phyloP scores from a whole-genome alignment of 23 red algal species.

The Gracilaria domingensis region DNA sequence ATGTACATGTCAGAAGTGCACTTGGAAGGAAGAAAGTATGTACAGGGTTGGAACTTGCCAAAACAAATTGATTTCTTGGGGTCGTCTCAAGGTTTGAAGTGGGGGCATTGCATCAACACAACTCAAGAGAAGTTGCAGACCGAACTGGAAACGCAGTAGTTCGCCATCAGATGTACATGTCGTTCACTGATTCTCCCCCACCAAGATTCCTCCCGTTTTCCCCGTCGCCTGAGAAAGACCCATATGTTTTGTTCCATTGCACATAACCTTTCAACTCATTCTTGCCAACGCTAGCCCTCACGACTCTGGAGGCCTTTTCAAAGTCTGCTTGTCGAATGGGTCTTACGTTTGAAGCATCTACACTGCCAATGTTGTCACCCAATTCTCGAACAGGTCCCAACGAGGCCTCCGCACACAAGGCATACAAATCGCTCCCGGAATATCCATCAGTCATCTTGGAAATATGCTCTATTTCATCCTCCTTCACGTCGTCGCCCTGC shows the following conservation, averaged over 20 bases:
- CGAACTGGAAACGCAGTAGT: not conserved
- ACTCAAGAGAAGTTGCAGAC: not conserved
- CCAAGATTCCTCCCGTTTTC: not conserved
- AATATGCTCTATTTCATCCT: slow-evolving; percentile 56
- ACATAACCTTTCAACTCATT: slow-evolving; percentile 82
- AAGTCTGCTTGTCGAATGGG: slow-evolving; percentile 78
- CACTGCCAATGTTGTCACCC: slow-evolving; percentile 71
- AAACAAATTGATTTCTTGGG: not conserved
- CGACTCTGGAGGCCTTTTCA: slow-evolving; percentile 55
- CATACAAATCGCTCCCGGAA: slow-evolving; percentile 94
- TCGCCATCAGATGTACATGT: not conserved
- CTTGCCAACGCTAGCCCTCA: slow-evolving; percentile 80
- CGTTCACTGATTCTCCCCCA: not conserved
- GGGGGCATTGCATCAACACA: not conserved
- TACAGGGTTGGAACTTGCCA: not conserved
- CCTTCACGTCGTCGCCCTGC: slow-evolving; percentile 56
- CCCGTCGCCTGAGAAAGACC: slow-evolving; percentile 77
- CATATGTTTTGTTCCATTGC: slow-evolving; percentile 89
- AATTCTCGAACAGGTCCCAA: slow-evolving; percentile 89
- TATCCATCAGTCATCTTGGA: slow-evolving; percentile 78
- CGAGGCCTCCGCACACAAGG: slow-evolving; percentile 92
- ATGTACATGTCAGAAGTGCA: not conserved
- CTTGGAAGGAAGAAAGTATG: not conserved
- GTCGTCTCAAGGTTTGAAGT: not conserved
- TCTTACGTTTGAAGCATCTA: slow-evolving; percentile 74